Evolutionary conservation across 768 basidiomycete species (phyloP), one percentile per base, ranked within the genome.

Genomic region (Cantharellus cinnabarinus): DNA sequence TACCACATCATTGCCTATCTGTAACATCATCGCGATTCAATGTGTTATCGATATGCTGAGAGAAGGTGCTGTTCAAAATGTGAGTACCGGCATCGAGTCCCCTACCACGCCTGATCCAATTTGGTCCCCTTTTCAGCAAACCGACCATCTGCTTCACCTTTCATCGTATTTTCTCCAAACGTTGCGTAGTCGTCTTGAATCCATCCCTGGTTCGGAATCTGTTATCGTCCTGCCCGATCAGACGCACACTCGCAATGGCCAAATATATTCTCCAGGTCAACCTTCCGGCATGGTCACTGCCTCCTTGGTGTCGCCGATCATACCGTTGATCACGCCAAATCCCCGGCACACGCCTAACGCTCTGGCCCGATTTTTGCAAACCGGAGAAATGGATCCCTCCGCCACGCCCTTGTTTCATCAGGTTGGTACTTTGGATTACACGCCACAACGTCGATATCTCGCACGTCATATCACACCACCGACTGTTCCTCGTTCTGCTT

Each of bases 401-500:
- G 20, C 20, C 20, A 48, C 44, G 10, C 44, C 29, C 44, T 48
- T 29, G 29, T 10, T 48, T 48, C 44, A 10, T 48, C 10, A 48
- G 44, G 29, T 10, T 10, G 29, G 44, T 39, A 29, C 20, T 29
- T 29, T 29, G 20, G 20, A 29, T 29, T 29, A 29, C 20, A 29
- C 20, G 20, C 20, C 20, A 29, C 20, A 29, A 29, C 20, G 20
- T 29, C 20, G 20, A 29, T 29, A 29, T 29, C 20, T 29, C 7
- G 56, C 35, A 7, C 79, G 82, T 2, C 81, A 85, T 3, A 89
- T 90, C 48, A 81, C 79, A 5, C 84, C 82, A 74, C 93, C 94
- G 0, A 95, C 91, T 0, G 91, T 97, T 0, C 89, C 91, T 0
- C 82, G 81, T 57, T 89, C 88, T 4, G 77, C 77, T 61, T 84